A percentile compares a stretch with the other conserved stretches of the same genome.
phyloP scores from a whole-genome alignment of 2,329 filamentous ascomycete species.

The Neonectria punicea region DNA sequence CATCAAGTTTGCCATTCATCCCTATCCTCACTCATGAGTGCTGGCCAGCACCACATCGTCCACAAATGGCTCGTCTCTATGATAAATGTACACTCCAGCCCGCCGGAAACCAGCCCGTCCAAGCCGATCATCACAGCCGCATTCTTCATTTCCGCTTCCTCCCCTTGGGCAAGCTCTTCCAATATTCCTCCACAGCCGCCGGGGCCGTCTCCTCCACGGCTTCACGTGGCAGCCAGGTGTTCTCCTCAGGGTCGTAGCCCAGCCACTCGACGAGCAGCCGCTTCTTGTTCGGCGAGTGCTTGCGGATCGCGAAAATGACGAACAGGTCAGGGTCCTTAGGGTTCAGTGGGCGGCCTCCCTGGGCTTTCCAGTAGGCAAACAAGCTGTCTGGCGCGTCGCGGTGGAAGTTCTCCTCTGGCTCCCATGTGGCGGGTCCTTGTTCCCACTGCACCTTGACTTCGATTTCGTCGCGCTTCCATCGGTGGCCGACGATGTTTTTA shows the following conservation, averaged over 20 bases:
- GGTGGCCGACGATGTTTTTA: slow-evolving; percentile 40
- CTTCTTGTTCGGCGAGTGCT: slow-evolving; percentile 44
- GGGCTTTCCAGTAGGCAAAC: slow-evolving; percentile 47
- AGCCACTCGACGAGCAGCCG: slow-evolving; percentile 51
- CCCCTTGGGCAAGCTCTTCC: slow-evolving; percentile 24
- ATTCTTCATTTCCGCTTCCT: slow-evolving; percentile 20
- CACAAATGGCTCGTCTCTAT: neutral
- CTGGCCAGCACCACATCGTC: neutral
- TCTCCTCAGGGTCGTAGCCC: slow-evolving; percentile 44
- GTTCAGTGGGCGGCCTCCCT: slow-evolving; percentile 47
- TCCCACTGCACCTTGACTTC: slow-evolving; percentile 49
- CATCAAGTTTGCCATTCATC: neutral
- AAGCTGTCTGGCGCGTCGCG: slow-evolving; percentile 45
- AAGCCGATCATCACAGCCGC: neutral
- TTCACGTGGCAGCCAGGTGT: slow-evolving; percentile 44
- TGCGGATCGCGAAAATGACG: slow-evolving; percentile 48
- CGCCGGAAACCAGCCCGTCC: neutral
- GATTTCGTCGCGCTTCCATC: slow-evolving; percentile 44
- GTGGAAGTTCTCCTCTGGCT: slow-evolving; percentile 48
- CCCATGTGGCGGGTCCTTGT: slow-evolving; percentile 46
- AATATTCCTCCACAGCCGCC: slow-evolving; percentile 44
- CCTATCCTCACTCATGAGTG: neutral
- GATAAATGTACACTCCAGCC: neutral
- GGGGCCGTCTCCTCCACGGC: slow-evolving; percentile 43
- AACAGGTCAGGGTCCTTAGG: slow-evolving; percentile 45